phyloP scores from a whole-genome alignment of 768 basidiomycete species.

The Pleurotus djamor region DNA sequence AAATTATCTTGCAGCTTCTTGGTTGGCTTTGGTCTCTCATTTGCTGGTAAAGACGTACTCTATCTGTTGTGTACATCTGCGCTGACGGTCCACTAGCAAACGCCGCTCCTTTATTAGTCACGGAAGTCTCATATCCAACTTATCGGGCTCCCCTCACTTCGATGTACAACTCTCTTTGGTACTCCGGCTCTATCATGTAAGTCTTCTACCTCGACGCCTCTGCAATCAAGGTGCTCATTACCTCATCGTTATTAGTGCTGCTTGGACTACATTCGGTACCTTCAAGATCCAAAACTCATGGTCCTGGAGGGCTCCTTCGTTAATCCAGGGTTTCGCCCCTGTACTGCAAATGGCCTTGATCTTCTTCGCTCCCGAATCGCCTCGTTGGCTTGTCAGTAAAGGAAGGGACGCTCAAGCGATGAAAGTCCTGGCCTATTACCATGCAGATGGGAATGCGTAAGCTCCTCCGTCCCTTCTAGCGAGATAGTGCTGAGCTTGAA shows the following conservation, averaged over 20 bases:
- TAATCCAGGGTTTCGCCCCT: constrained; percentile 70
- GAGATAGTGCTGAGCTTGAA: not conserved
- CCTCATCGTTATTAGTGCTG: constrained; percentile 42
- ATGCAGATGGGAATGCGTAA: constrained; percentile 70
- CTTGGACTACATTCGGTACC: constrained; percentile 86
- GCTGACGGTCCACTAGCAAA: constrained; percentile 35
- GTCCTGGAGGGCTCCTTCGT: constrained; percentile 83
- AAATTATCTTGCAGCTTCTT: constrained; percentile 35
- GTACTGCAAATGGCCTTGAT: constrained; percentile 63
- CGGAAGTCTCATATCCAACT: constrained; percentile 79
- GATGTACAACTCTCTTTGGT: constrained; percentile 84
- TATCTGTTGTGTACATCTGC: not conserved
- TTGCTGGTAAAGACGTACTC: constrained; percentile 32
- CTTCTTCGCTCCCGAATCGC: constrained; percentile 77
- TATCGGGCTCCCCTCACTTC: constrained; percentile 81
- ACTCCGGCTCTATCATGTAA: constrained; percentile 76
- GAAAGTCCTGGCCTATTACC: constrained; percentile 72
- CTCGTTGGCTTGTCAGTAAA: constrained; percentile 79
- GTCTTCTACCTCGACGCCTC: constrained; percentile 18
- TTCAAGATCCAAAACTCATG: constrained; percentile 68
- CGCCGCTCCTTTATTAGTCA: constrained; percentile 81
- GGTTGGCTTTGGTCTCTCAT: constrained; percentile 64
- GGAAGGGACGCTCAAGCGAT: constrained; percentile 71
- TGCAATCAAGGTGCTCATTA: not conserved
- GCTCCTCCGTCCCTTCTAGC: constrained; percentile 7